Conservation (phyloP, 805 yeast genomes). For the Nakazawaea wyomingensis region DNA sequence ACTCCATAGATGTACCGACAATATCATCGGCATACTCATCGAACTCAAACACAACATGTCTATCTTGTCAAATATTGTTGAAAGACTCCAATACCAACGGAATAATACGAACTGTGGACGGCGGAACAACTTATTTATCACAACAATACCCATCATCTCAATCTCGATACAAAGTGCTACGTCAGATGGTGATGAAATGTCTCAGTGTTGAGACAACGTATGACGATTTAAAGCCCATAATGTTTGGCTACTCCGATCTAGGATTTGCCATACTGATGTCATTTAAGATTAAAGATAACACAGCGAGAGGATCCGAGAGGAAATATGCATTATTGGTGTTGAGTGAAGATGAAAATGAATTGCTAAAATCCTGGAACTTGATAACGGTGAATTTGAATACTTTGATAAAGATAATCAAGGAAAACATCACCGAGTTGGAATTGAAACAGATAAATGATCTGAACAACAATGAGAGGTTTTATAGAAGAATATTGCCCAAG, state of each 20-base stretch:
- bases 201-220: conserved; percentile 62
- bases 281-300: conserved; percentile 57
- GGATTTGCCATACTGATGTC: conserved; percentile 58
- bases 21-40: neutral
- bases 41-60: conserved; percentile 34
- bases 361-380: conserved; percentile 52
- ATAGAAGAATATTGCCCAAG: conserved; percentile 51
- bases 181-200: conserved; percentile 57
- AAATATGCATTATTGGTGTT: conserved; percentile 58
- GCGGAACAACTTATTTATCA: conserved; percentile 33
- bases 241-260: conserved; percentile 55
- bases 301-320: conserved; percentile 72
- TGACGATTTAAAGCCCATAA: conserved; percentile 56
- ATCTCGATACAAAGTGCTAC: conserved; percentile 45
- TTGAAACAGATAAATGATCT: conserved; percentile 20
- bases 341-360: conserved; percentile 45
- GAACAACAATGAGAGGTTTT: conserved; percentile 43
- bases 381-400: conserved; percentile 35
- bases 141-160: conserved; percentile 58
- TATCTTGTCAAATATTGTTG: conserved; percentile 52
- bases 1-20: conserved; percentile 23
- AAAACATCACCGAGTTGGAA: conserved; percentile 23
- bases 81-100: conserved; percentile 29
- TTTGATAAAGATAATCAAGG: conserved; percentile 35
- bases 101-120: conserved; percentile 26